Base-by-base conservation (phyloP, 371 early-diverging fungal genomes). In the Haplosporangium sp. region DNA sequence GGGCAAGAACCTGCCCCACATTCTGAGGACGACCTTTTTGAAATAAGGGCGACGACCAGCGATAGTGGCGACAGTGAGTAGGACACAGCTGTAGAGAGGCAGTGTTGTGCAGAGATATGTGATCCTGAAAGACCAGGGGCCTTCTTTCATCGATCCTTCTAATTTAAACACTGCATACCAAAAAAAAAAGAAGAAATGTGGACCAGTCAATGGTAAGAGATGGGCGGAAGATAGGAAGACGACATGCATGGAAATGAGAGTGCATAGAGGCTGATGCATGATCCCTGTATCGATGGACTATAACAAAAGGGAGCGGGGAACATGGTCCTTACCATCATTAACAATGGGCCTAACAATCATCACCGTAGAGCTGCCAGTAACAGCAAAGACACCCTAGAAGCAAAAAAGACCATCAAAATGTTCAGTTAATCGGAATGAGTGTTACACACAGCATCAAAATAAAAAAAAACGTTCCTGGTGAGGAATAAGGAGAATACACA, bases 1-100 rank as follows among this genome's bases (percentile, higher is more conserved):
- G 29, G 87, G 87, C 11, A 87, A 54, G 56, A 86, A 82, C 9
- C 87, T 67, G 29, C 85, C 80, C 83, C 84, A 87, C 87, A 87
- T 87, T 13, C 87, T 59, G 36, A 64, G 55, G n/a, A 83, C 84
- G 4, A 87, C 83, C 6, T 69, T 77, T 43, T 79, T 66, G 69
- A 87, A 87, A 59, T 85, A 87, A 11, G 79, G 66, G 11, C 83
- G 80, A 45, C 83, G 81, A 20, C 87, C 83, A 46, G 80, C 77
- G 18, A 86, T 13, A 21, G 84, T 80, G 18, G 86, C 86, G 10
- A 87, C 82, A 6, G 81, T 68, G 36, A 85, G 53, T 14, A 87
- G 67, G 43, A 86, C 77, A 37, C 77, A 56, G 3, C 82, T 81
- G 58, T 86, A 87, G 40, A 85, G 66, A 2, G 87, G 87, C 12